Evolutionary conservation across 306 rosid species (phyloP).

Genomic region (Malus domestica): ASM211411v1 NC_041805.1:33264501-33265000

Average conservation of each 20-base stretch:
- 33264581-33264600: neutral
- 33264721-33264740: conserved; percentile 60
- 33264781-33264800: neutral
- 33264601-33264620: neutral
- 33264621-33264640: conserved; percentile 72
- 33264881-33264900: conserved; percentile 67
- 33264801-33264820: conserved; percentile 12
- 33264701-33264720: conserved; percentile 83
- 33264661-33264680: conserved; percentile 85
- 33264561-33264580: neutral
- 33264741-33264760: conserved; percentile 15
- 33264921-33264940: conserved; percentile 31
- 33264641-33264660: conserved; percentile 86
- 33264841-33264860: conserved; percentile 86
- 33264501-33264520: neutral
- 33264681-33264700: conserved; percentile 87
- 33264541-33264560: neutral
- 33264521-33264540: neutral
- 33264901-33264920: conserved; percentile 81
- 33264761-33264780: conserved; percentile 3
- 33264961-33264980: neutral
- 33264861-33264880: conserved; percentile 61
- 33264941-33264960: conserved; percentile 12
- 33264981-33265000: conserved; percentile 28
- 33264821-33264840: conserved; percentile 99